Evolutionary conservation across 139 green algal genomes (phyloP).

Genomic region (Chlorella sp.): DNA sequence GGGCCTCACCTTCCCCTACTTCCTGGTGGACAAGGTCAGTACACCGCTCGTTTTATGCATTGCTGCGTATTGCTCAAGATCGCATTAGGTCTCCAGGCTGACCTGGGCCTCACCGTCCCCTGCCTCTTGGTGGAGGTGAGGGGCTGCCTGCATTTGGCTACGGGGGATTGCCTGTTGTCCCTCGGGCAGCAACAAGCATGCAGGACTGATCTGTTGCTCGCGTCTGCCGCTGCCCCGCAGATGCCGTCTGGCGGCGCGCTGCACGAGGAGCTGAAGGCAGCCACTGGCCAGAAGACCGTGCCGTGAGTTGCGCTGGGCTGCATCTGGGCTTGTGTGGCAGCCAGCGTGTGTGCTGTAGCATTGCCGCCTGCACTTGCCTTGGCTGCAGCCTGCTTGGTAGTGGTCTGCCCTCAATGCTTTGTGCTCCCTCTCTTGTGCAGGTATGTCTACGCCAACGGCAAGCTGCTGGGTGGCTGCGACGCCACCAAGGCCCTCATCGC

Average conservation of each 20-base stretch:
- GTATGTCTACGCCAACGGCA: constrained; percentile 17
- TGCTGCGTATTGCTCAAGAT: too few relatives aligned
- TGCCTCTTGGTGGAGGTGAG: too few relatives aligned
- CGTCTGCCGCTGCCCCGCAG: not conserved
- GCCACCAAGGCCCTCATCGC: constrained; percentile 46
- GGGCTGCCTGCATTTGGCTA: too few relatives aligned
- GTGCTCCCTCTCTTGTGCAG: not conserved
- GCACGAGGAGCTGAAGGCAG: constrained; percentile 46
- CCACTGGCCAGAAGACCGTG: constrained; percentile 48
- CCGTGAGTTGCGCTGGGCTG: too few relatives aligned
- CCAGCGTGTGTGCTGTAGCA: too few relatives aligned
- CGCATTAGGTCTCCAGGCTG: too few relatives aligned
- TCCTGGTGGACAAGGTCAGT: constrained; percentile 9
- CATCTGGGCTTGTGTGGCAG: not conserved
- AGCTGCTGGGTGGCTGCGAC: constrained; percentile 57
- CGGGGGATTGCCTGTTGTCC: too few relatives aligned
- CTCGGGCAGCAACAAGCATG: too few relatives aligned
- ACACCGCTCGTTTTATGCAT: too few relatives aligned
- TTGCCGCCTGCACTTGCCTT: too few relatives aligned
- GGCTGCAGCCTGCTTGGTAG: too few relatives aligned
- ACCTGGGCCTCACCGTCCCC: too few relatives aligned
- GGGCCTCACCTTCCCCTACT: constrained; percentile 28
- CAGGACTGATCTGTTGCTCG: not conserved
- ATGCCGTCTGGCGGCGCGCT: not conserved
- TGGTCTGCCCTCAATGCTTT: not conserved